These are phyloP conservation scores for Oryza nivara DNA, from an alignment of 176 grass and related monocot species.

Conservation along the genomic window DNA sequence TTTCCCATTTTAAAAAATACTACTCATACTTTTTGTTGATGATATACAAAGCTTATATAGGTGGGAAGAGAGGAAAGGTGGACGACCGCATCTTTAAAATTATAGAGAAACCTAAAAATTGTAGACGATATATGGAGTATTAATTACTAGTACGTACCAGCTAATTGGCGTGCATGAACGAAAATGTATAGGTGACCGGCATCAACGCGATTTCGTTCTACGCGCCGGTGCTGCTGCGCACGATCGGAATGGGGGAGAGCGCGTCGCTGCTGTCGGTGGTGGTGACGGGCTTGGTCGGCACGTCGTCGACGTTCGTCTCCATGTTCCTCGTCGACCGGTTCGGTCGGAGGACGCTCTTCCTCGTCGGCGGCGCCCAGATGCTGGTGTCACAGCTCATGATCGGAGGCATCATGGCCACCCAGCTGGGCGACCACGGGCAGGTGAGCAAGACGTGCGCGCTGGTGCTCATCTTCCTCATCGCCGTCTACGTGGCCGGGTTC, in stretches of 20 bases:
- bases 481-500: conserved; percentile 70
- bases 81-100: too few relatives aligned
- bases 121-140: too few relatives aligned
- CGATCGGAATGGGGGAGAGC: conserved; percentile 66
- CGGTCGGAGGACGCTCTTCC: conserved; percentile 57
- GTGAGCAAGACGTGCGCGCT: conserved; percentile 28
- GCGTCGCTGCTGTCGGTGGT: conserved; percentile 56
- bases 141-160: too few relatives aligned
- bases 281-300: conserved; percentile 41
- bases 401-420: conserved; percentile 49
- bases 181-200: conserved; percentile 42
- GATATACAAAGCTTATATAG: too few relatives aligned
- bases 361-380: conserved; percentile 55
- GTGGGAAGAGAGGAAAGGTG: too few relatives aligned
- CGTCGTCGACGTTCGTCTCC: not conserved
- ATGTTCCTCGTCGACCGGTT: conserved; percentile 59
- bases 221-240: conserved; percentile 66
- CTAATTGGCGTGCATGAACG: too few relatives aligned
- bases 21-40: too few relatives aligned
- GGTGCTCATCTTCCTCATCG: conserved; percentile 55
- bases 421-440: conserved; percentile 41
- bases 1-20: too few relatives aligned
- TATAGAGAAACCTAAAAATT: too few relatives aligned
- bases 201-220: conserved; percentile 74
- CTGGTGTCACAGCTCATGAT: conserved; percentile 56